phyloP scores from a whole-genome alignment of 1,139 yeast species.

The Scheffersomyces lignicola region DNA sequence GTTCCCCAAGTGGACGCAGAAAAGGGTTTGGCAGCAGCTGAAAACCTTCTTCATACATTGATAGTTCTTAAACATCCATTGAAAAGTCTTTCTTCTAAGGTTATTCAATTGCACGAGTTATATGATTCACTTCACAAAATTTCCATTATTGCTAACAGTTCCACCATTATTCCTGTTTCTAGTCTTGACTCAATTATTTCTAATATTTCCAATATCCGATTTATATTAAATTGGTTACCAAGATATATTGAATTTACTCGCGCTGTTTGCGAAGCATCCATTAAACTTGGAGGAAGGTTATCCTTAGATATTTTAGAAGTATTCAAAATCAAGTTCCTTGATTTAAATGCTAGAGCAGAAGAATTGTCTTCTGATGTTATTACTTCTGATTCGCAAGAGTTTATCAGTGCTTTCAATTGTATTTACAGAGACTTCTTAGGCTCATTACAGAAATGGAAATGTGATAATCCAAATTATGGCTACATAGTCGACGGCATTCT shows the following conservation, averaged over 20 bases:
- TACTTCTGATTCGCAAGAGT: slow-evolving; percentile 15
- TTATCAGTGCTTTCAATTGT: slow-evolving; percentile 21
- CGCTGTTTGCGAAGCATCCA: slow-evolving; percentile 23
- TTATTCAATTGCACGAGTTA: slow-evolving; percentile 12
- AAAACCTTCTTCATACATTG: slow-evolving; percentile 61
- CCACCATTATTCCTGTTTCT: slow-evolving; percentile 17
- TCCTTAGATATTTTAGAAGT: slow-evolving; percentile 18
- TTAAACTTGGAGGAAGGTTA: slow-evolving; percentile 13
- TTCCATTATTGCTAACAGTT: slow-evolving; percentile 15
- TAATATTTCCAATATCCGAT: slow-evolving; percentile 19
- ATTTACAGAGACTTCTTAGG: slow-evolving; percentile 19
- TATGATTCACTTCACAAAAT: slow-evolving; percentile 18
- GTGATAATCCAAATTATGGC: slow-evolving; percentile 21
- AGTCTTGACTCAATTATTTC: slow-evolving; percentile 16
- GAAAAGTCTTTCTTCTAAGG: slow-evolving; percentile 24
- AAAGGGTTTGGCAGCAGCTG: slow-evolving; percentile 78
- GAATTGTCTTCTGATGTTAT: slow-evolving; percentile 12
- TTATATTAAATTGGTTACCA: slow-evolving; percentile 44
- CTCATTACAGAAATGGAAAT: slow-evolving; percentile 30
- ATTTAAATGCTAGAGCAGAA: slow-evolving; percentile 13
- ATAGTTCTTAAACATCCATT: slow-evolving; percentile 53
- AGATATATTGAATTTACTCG: slow-evolving; percentile 50
- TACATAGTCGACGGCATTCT: slow-evolving; percentile 51
- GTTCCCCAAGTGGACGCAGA: slow-evolving; percentile 74
- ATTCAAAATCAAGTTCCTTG: slow-evolving; percentile 19